Percentiles rank a stretch among this genome's conserved stretches.
Evolutionary conservation across 1,139 yeast species (phyloP).

Genomic region (Kodamaea arcana): DNA sequence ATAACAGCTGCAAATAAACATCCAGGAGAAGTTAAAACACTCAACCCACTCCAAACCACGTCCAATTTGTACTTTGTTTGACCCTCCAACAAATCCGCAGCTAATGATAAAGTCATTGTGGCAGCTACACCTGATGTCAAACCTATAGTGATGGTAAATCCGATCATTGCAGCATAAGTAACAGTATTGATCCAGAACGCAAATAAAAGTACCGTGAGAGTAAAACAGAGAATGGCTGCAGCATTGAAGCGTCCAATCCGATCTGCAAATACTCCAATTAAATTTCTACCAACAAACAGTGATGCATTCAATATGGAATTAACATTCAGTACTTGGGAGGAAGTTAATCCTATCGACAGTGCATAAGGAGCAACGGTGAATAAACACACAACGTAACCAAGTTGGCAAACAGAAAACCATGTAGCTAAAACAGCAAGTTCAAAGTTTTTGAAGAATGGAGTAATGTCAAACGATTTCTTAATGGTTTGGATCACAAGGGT

Average conservation of each 20-base stretch:
- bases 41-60: slow-evolving; percentile 59
- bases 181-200: slow-evolving; percentile 56
- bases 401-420: slow-evolving; percentile 55
- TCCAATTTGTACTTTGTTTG: slow-evolving; percentile 41
- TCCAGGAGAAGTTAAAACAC: slow-evolving; percentile 43
- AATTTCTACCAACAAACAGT: slow-evolving; percentile 64
- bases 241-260: slow-evolving; percentile 51
- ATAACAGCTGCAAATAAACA: slow-evolving; percentile 31
- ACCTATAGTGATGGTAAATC: slow-evolving; percentile 53
- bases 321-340: slow-evolving; percentile 53
- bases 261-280: slow-evolving; percentile 57
- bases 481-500: slow-evolving; percentile 18
- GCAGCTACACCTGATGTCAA: slow-evolving; percentile 59
- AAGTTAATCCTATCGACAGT: slow-evolving; percentile 51
- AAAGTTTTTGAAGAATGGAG: slow-evolving; percentile 24
- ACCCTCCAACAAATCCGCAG: slow-evolving; percentile 46
- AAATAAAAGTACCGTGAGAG: slow-evolving; percentile 18
- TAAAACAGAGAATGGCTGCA: slow-evolving; percentile 3
- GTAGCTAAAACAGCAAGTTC: slow-evolving; percentile 44
- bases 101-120: slow-evolving; percentile 56
- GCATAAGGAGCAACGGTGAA: slow-evolving; percentile 64
- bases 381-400: slow-evolving; percentile 57
- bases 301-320: slow-evolving; percentile 63
- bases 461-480: slow-evolving; percentile 25
- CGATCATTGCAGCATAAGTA: slow-evolving; percentile 47